Evolutionary conservation across 495 filamentous ascomycete genomes (phyloP), one percentile per base, ranked within the genome.

Genomic region (Oidiodendron maius): DNA sequence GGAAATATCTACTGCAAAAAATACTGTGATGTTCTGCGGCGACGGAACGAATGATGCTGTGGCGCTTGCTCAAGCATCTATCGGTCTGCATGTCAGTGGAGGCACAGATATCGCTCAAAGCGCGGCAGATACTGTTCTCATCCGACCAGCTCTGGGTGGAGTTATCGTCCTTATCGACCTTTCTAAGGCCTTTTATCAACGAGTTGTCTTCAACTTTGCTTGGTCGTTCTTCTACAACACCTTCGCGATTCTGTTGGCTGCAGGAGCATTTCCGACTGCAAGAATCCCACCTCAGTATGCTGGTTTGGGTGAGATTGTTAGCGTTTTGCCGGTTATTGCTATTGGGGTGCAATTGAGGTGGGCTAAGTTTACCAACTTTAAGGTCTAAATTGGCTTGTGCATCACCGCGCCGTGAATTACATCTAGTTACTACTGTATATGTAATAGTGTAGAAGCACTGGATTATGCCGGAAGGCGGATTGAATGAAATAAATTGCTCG

Each of bases 21-120:
- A 18, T 28, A 36, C 71, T 3, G 35, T 38, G 17, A 51, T 90
- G n/a, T 90, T 91, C 63, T 72, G 75, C 53, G 87, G 87, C 36
- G 87, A 93, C 55, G 87, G 87, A 5, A 88, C 84, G 3, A 93
- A 93, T 62, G 87, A 91, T 60, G 84, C 86, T 0, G 69, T 82
- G 12, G 87, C 86, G 2, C 71, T 93, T 6, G 77, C 83, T 3
- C 74, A 78, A 55, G 84, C 87, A 15, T 77, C 77, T 20, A 77
- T 93, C 51, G 87, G 87, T 40, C 64, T 89, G 3, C 83, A 87
- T 53, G 75, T 86, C 51, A 76, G 75, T 59, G 55, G 60, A 50
- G 77, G 76, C 24, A 81, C 71, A 0, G 84, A 89, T 40, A 69
- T 89, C 4, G 81, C 87, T 8, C 63, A 77, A 50, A 75, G 70